A percentile compares a stretch with the other conserved stretches of the same genome.
Evolutionary conservation across 2,329 filamentous ascomycete genomes (phyloP).

Genomic region (Claviceps sp.): DNA sequence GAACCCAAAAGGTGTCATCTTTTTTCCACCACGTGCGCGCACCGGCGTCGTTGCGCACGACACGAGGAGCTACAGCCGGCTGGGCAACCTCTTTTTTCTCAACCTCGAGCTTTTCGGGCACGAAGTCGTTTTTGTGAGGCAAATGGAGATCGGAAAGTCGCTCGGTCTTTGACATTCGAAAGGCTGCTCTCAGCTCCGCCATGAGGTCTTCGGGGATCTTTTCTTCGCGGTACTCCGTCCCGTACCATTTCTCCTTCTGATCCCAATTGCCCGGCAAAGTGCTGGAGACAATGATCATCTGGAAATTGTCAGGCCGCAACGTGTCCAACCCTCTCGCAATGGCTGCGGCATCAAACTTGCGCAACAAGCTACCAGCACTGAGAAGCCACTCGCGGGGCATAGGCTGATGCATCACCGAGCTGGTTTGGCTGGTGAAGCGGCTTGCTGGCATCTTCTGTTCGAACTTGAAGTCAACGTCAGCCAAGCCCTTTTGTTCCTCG

Average conservation of each 20-base stretch:
- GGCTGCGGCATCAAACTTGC: constrained; percentile 64
- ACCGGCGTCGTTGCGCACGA: constrained; percentile 72
- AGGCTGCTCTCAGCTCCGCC: constrained; percentile 52
- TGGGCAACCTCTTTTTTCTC: constrained; percentile 83
- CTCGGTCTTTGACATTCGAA: constrained; percentile 39
- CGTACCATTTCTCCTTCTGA: constrained; percentile 91
- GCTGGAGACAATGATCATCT: constrained; percentile 70
- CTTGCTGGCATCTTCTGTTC: constrained; percentile 84
- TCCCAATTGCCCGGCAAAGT: constrained; percentile 76
- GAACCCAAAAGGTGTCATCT: constrained; percentile 96
- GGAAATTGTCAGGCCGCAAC: constrained; percentile 78
- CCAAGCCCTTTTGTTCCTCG: constrained; percentile 78
- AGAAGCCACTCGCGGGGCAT: constrained; percentile 77
- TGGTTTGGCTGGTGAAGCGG: constrained; percentile 74
- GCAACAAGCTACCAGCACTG: constrained; percentile 62
- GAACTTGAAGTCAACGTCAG: constrained; percentile 90
- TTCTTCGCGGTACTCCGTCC: constrained; percentile 80
- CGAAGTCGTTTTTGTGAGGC: constrained; percentile 89
- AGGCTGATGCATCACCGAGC: constrained; percentile 81
- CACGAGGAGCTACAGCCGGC: constrained; percentile 57
- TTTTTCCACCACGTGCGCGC: constrained; percentile 95
- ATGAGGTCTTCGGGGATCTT: constrained; percentile 67
- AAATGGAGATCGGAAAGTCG: constrained; percentile 65
- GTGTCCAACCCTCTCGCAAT: constrained; percentile 63
- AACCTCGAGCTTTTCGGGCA: constrained; percentile 83